Conservation (phyloP, 176 grass and related monocot species). For the Coix lacrymajobi region DNA sequence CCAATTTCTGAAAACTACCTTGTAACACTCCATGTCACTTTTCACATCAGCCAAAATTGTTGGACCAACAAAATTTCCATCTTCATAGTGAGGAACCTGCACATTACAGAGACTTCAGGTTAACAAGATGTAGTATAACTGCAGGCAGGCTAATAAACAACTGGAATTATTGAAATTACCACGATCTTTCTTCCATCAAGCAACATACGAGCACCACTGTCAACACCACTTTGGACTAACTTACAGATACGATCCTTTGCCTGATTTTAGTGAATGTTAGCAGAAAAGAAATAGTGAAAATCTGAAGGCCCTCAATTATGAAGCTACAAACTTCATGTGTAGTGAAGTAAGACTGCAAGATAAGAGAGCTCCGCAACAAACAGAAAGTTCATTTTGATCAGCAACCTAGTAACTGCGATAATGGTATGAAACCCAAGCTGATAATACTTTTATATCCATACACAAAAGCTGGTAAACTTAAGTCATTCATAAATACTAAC, state of each 20-base stretch:
- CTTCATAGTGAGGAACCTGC: constrained; percentile 69
- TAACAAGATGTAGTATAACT: constrained; percentile 3
- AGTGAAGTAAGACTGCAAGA: not conserved
- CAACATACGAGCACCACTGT: constrained; percentile 65
- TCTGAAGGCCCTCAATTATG: not conserved
- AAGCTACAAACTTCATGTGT: constrained; percentile 3
- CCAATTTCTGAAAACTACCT: constrained; percentile 32
- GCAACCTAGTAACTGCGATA: not conserved
- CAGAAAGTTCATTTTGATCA: not conserved
- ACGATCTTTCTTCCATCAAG: constrained; percentile 82
- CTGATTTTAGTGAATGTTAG: constrained; percentile 37
- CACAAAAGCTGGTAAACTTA: not conserved
- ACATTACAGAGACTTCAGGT: constrained; percentile 4
- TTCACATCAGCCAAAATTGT: constrained; percentile 82
- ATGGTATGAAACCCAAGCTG: not conserved
- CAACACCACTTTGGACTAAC: constrained; percentile 82
- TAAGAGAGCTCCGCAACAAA: not conserved
- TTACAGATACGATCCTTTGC: constrained; percentile 96
- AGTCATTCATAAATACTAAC: not conserved
- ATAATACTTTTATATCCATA: not conserved
- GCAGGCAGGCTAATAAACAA: not conserved
- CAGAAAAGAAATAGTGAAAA: not conserved
- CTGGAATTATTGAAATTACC: constrained; percentile 38
- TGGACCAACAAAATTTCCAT: constrained; percentile 94
- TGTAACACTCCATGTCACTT: constrained; percentile 91